Evolutionary conservation across 202 grass and related monocot species (phyloP), one percentile per base, ranked within the genome.

Genomic region (Brachypodium distachyon): DNA sequence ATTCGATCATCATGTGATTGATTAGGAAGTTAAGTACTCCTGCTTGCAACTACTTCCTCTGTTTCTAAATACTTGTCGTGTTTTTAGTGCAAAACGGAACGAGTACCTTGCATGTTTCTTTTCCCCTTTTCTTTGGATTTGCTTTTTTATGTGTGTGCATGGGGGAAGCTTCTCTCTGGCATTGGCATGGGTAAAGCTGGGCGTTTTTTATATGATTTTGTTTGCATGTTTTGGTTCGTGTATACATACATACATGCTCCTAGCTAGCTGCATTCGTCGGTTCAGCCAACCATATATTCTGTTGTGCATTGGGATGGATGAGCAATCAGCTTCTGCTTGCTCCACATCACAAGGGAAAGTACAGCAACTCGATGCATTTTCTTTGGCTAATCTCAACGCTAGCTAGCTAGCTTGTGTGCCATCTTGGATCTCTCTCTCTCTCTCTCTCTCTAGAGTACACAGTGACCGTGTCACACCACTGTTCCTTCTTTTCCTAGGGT

Each of bases 391-490:
- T 88, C 55, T 87, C 50, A 69, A 74, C 60, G 32, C 42, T 77
- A 57, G 37, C 59, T 62, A 21, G n/a, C 18, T 39, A 21, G 4
- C 59, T 58, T n/a, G n/a, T 74, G 68, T 67, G 69, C 52, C 40
- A 48, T 67, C 68, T 77, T 70, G 52, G n/a, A 29, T 12, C 59
- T 41, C 13, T 40, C 6, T 4, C 23, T 44, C 19, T 34, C 68
- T 32, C 57, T 68, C 84, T 82, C 79, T 82, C 64, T 48, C 71
- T 77, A 81, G 61, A 41, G 63, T 71, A 81, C 81, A 84, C 55
- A 88, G 86, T 88, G 81, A 81, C 81, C 81, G 76, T 84, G 86
- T 88, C 86, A 88, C 81, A 70, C 76, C 64, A 88, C 86, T 84
- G 81, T 84, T 84, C 65, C 57, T 53, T 63, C 81, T 81, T 84